Conservation (phyloP, 1,284 basidiomycete genomes). For the Microbotryum scabiosae region DNA sequence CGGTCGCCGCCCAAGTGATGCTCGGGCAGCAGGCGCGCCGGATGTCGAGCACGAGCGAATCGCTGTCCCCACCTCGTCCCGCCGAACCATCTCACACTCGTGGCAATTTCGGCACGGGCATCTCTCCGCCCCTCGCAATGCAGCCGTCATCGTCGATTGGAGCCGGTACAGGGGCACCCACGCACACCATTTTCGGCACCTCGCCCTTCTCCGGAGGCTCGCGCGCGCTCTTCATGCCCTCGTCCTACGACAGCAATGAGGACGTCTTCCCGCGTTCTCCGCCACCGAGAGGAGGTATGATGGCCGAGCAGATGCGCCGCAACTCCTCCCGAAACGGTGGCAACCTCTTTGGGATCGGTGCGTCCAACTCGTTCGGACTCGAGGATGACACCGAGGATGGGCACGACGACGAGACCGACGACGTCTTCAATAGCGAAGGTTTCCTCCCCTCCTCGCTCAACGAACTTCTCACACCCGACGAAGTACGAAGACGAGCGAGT, state of each 20-base stretch:
- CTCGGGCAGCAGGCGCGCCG: conserved; percentile 26
- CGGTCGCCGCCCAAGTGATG: conserved; percentile 28
- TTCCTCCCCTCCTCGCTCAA: conserved; percentile 75
- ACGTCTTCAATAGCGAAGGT: conserved; percentile 50
- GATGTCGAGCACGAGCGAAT: conserved; percentile 32
- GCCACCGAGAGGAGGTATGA: conserved; percentile 5
- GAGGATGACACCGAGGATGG: conserved; percentile 54
- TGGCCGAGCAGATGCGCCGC: conserved; percentile 8
- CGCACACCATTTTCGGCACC: conserved; percentile 52
- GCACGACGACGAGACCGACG: conserved; percentile 50
- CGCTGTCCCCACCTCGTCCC: conserved; percentile 19
- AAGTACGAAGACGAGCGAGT: conserved; percentile 66
- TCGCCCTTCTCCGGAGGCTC: conserved; percentile 51
- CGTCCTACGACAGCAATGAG: conserved; percentile 24
- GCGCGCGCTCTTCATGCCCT: conserved; percentile 50
- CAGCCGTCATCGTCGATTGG: conserved; percentile 1
- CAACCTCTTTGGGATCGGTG: neutral
- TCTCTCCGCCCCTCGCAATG: conserved; percentile 8
- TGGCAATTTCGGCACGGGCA: neutral
- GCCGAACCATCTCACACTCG: conserved; percentile 1
- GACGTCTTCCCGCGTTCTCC: conserved; percentile 25
- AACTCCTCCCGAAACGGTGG: neutral
- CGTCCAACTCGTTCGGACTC: conserved; percentile 34
- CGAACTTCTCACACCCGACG: conserved; percentile 78
- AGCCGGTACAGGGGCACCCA: neutral